Evolutionary conservation across 78 protist species (phyloP).

Genomic region (Pigoraptor vietnamica): DNA sequence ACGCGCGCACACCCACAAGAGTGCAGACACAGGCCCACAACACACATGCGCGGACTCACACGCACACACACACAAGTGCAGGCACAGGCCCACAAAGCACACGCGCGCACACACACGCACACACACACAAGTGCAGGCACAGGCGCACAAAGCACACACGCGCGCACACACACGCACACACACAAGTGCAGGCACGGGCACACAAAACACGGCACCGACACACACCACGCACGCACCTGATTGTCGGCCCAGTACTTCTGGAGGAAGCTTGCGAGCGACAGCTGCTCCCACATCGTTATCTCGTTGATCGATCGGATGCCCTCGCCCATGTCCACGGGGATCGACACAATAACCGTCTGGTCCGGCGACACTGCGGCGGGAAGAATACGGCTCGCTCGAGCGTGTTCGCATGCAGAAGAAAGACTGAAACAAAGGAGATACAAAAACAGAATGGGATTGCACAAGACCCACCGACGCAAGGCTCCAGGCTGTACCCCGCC

Average conservation of each 20-base stretch:
- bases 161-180: too few relatives aligned
- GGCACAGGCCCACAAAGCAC: too few relatives aligned
- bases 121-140: background rate
- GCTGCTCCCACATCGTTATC: constrained; percentile 88
- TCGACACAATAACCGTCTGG: constrained; percentile 50
- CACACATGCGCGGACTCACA: too few relatives aligned
- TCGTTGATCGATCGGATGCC: constrained; percentile 23
- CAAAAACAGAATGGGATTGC: background rate
- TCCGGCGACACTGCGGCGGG: background rate
- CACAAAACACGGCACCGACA: background rate
- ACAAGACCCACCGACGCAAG: background rate
- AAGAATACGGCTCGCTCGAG: background rate
- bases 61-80: too few relatives aligned
- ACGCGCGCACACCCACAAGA: background rate
- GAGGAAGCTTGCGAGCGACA: constrained; percentile 77
- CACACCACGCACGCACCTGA: constrained; percentile 28
- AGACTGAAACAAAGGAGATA: too few relatives aligned
- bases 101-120: too few relatives aligned
- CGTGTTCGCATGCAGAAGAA: background rate
- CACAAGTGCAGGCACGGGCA: too few relatives aligned
- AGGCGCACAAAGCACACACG: background rate
- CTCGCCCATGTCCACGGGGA: constrained; percentile 73
- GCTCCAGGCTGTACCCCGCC: constrained; percentile 69
- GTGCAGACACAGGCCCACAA: background rate
- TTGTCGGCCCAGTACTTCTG: constrained; percentile 89